Evolutionary conservation across 768 basidiomycete species (phyloP).

Genomic region (Boletus subparvulus): DNA sequence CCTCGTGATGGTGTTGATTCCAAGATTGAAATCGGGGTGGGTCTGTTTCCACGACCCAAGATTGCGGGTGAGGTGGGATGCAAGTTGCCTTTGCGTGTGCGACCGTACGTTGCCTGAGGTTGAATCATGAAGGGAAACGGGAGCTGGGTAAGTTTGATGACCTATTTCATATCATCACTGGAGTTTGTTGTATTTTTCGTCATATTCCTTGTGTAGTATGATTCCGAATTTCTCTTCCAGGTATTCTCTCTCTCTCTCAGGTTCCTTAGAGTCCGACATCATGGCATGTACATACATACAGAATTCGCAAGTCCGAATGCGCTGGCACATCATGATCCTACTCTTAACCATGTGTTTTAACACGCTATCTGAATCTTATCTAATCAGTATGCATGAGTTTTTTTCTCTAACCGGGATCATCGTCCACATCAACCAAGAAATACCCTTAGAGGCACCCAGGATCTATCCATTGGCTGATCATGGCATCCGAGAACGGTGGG

Average conservation of each 20-base stretch:
- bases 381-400: neutral
- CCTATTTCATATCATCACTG: no score
- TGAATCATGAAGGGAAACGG: no score
- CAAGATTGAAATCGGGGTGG: conserved; percentile 10
- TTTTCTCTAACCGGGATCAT: neutral
- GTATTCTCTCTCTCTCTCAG: no score
- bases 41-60: conserved; percentile 9
- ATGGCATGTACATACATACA: no score
- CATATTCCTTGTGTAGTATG: no score
- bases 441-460: neutral
- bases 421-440: neutral
- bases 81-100: conserved; percentile 26
- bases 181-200: no score
- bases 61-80: conserved; percentile 20
- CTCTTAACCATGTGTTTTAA: no score
- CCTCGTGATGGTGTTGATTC: conserved; percentile 37
- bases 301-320: no score
- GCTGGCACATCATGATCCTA: no score
- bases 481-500: conserved; percentile 22
- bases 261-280: no score
- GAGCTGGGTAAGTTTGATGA: no score
- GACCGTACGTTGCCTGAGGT: neutral
- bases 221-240: no score
- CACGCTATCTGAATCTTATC: neutral
- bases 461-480: neutral